Evolutionary conservation across 495 filamentous ascomycete species (phyloP).

Genomic region (Xylaria curta): DNA sequence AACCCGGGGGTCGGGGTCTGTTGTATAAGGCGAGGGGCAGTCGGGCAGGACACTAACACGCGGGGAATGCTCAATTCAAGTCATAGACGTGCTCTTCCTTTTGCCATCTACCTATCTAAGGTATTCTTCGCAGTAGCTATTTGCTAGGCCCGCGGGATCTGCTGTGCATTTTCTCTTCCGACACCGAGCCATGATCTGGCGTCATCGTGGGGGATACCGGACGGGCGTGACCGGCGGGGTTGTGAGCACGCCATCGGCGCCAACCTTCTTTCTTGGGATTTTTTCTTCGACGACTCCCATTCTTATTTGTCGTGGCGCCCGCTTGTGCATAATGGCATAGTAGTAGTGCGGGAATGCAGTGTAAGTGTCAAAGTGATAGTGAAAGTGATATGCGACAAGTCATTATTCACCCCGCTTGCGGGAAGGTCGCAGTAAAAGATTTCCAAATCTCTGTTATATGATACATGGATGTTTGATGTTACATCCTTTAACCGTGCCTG

Average conservation of each 20-base stretch:
- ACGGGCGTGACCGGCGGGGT: conserved; percentile 17
- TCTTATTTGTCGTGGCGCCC: conserved; percentile 8
- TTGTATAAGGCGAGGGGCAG: background rate
- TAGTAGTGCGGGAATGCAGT: background rate
- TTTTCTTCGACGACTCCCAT: background rate
- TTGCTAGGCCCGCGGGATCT: background rate
- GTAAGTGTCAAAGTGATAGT: background rate
- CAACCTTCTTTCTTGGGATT: conserved; percentile 1
- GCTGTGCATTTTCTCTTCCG: background rate
- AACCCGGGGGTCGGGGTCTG: background rate
- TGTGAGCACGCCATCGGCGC: conserved; percentile 24
- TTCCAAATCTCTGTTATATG: background rate
- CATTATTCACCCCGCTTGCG: background rate
- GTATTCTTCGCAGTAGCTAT: background rate
- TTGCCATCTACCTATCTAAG: background rate
- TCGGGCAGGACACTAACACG: background rate
- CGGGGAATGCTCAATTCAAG: background rate
- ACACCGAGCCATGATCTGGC: conserved; percentile 22
- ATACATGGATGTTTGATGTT: background rate
- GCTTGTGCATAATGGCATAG: background rate
- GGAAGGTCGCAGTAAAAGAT: conserved; percentile 1
- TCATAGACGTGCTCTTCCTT: background rate
- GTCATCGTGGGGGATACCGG: conserved; percentile 21
- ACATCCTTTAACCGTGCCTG: background rate
- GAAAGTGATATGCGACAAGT: background rate